A percentile compares a stretch with the other conserved stretches of the same genome.
phyloP scores from a whole-genome alignment of 176 grass and related monocot species.

The Thalia dealbata region DNA sequence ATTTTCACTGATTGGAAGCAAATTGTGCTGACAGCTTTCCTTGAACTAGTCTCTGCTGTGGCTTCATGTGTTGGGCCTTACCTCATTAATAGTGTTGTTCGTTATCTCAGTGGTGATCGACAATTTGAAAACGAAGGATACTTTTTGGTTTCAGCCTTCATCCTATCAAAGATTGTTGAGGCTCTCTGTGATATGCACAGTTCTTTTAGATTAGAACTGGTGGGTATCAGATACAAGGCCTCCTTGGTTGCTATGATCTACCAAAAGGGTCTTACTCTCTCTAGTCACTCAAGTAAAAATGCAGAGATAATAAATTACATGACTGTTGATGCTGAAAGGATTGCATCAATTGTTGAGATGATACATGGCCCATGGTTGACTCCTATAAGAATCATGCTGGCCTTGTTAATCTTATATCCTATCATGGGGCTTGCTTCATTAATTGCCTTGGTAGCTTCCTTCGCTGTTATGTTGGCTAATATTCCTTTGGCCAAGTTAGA shows the following conservation, averaged over 20 bases:
- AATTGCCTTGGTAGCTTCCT: not conserved
- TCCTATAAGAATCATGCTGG: not conserved
- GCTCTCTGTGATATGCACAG: not conserved
- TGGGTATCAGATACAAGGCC: not conserved
- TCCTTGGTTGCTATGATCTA: conserved; percentile 5
- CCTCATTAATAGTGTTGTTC: conserved; percentile 3
- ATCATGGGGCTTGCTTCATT: not conserved
- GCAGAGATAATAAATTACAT: conserved; percentile 11
- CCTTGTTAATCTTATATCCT: conserved; percentile 11
- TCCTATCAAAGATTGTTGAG: not conserved
- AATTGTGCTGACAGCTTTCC: not conserved
- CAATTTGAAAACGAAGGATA: conserved; percentile 1
- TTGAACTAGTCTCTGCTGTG: not conserved
- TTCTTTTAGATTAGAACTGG: not conserved
- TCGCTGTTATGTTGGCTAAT: not conserved
- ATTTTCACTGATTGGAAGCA: not conserved
- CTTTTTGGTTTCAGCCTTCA: conserved; percentile 2
- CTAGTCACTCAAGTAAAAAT: not conserved
- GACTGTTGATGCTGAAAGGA: not conserved
- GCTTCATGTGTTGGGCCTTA: conserved; percentile 6
- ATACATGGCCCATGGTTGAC: not conserved
- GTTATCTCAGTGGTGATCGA: not conserved
- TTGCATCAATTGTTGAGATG: not conserved
- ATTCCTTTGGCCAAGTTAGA: not conserved
- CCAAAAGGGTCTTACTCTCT: conserved; percentile 15